Evolutionary conservation across 345 rosid species (phyloP).

Genomic region (Lepidium africanum): DNA sequence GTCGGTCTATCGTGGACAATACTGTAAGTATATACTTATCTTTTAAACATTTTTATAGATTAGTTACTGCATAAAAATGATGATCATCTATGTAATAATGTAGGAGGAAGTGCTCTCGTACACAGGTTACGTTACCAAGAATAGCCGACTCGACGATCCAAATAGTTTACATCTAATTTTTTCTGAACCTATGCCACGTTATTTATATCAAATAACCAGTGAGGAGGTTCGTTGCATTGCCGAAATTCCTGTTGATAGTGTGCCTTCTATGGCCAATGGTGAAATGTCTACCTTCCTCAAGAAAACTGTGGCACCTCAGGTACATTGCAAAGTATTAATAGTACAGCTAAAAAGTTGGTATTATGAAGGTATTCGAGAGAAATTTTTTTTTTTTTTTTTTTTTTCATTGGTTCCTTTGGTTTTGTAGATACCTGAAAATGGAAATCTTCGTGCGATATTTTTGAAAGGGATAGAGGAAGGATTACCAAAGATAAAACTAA

Average conservation of each 20-base stretch:
- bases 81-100: background rate
- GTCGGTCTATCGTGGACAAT: conserved; percentile 52
- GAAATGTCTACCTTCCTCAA: conserved; percentile 31
- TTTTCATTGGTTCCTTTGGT: background rate
- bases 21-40: conserved; percentile 24
- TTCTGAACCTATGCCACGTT: background rate
- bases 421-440: conserved; percentile 12
- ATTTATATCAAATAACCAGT: conserved; percentile 11
- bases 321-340: background rate
- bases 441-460: conserved; percentile 9
- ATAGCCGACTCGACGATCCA: conserved; percentile 20
- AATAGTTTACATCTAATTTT: background rate
- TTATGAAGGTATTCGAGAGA: too few relatives aligned
- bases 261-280: conserved; percentile 33
- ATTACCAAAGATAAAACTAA: background rate
- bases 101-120: conserved; percentile 27
- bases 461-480: conserved; percentile 23
- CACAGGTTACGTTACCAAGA: conserved; percentile 19
- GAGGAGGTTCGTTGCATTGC: conserved; percentile 12
- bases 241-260: background rate
- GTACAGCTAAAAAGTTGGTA: background rate
- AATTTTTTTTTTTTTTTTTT: too few relatives aligned
- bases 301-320: conserved; percentile 33
- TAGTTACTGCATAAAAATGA: background rate
- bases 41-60: background rate